A percentile compares a stretch with the other conserved stretches of the same genome.
Conservation (phyloP, 768 basidiomycete genomes). For the Pholiota microspora region DNA sequence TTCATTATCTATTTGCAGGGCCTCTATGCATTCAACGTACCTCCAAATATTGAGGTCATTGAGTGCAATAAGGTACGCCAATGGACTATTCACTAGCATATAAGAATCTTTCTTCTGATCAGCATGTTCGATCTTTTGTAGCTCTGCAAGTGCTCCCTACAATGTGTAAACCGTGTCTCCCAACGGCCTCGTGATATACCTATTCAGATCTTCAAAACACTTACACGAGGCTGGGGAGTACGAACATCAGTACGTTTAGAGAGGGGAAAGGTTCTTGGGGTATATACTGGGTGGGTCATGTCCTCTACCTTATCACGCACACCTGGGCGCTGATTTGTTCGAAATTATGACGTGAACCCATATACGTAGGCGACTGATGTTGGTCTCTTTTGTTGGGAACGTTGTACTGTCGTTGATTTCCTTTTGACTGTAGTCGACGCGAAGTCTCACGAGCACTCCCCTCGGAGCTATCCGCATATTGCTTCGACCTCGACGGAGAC, state of each 20-base stretch:
- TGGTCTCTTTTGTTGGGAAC: no score
- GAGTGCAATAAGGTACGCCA: constrained; percentile 66
- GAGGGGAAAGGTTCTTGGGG: constrained; percentile 60
- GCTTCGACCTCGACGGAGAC: constrained; percentile 65
- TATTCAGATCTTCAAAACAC: constrained; percentile 68
- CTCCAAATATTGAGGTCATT: constrained; percentile 48
- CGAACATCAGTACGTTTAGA: constrained; percentile 40
- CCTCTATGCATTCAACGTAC: constrained; percentile 43
- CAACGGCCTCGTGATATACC: constrained; percentile 55
- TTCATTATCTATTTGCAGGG: constrained; percentile 42
- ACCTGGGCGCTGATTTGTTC: no score
- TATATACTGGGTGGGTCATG: constrained; percentile 65
- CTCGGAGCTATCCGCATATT: constrained; percentile 40
- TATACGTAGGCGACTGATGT: no score
- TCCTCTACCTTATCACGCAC: no score
- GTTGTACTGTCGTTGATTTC: no score
- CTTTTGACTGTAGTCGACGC: not conserved
- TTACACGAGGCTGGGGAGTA: constrained; percentile 64
- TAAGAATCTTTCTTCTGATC: no score
- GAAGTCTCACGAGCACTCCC: constrained; percentile 21
- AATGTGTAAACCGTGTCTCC: constrained; percentile 59
- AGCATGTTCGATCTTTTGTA: no score
- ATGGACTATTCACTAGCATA: no score
- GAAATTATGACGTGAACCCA: no score
- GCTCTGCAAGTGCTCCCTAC: constrained; percentile 42